These are phyloP conservation scores for Chenopodium quinoa DNA, from an alignment of 148 eudicot genomes.

Conservation along the genomic window DNA sequence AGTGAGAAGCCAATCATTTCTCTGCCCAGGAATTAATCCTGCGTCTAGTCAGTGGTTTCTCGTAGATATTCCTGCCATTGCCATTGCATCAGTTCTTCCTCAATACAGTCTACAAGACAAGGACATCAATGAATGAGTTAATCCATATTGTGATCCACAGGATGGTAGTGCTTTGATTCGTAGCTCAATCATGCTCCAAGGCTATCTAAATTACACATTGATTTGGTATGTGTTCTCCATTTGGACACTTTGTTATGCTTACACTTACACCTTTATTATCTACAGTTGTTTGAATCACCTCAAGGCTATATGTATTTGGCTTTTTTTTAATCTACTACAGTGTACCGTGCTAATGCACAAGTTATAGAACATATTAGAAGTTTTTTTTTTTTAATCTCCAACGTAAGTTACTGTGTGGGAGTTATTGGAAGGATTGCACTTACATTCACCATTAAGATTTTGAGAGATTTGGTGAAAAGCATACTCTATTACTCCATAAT, in stretches of 20 bases:
- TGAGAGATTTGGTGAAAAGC: too few species aligned
- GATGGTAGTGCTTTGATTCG: constrained; percentile 65
- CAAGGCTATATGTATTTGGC: background rate
- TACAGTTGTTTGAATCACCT: background rate
- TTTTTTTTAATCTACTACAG: too few species aligned
- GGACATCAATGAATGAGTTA: constrained; percentile 60
- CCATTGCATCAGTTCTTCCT: constrained; percentile 64
- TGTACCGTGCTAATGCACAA: too few species aligned
- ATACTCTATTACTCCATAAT: too few species aligned
- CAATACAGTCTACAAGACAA: constrained; percentile 65
- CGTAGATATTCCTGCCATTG: constrained; percentile 88
- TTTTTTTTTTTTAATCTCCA: too few species aligned
- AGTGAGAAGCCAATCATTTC: constrained; percentile 94
- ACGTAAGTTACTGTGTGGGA: too few species aligned
- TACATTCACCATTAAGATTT: too few species aligned
- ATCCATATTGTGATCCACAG: constrained; percentile 82
- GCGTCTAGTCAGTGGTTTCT: constrained; percentile 76
- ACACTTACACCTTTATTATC: background rate
- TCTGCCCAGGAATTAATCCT: constrained; percentile 85
- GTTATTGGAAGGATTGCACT: too few species aligned
- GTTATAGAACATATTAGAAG: too few species aligned
- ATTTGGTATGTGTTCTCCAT: constrained; percentile 57
- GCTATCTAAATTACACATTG: constrained; percentile 80
- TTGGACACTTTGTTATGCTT: background rate
- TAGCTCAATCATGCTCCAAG: constrained; percentile 95